phyloP scores from a whole-genome alignment of 306 rosid species.

The Myrica gale region DNA sequence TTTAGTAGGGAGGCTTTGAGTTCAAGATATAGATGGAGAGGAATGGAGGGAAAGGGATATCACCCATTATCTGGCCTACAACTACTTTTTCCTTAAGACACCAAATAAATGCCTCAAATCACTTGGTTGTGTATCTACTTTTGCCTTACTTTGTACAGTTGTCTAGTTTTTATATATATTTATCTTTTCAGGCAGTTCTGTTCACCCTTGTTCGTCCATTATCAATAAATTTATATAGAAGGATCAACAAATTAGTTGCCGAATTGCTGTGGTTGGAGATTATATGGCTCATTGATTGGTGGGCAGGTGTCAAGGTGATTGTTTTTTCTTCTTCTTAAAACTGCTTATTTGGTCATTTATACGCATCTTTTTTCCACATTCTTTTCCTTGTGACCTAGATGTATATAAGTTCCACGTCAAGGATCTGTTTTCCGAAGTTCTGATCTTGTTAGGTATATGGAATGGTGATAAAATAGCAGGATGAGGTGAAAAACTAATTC shows the following conservation, averaged over 20 bases:
- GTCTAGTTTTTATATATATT: not conserved
- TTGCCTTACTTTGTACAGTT: not conserved
- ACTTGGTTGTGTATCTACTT: not conserved
- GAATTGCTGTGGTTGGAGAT: slow-evolving; percentile 83
- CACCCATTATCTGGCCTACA: too few species aligned
- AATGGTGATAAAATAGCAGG: not conserved
- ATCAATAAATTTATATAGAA: slow-evolving; percentile 55
- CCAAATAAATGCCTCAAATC: not conserved
- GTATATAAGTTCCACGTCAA: not conserved
- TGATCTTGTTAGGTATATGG: not conserved
- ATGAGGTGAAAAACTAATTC: not conserved
- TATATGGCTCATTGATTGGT: slow-evolving; percentile 89
- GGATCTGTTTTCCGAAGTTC: not conserved
- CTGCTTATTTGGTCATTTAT: not conserved
- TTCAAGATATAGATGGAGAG: too few species aligned
- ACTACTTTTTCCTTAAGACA: too few species aligned
- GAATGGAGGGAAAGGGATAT: too few species aligned
- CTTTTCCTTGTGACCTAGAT: not conserved
- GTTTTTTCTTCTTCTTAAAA: slow-evolving; percentile 14
- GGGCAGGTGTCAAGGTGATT: slow-evolving; percentile 76
- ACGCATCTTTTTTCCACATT: slow-evolving; percentile 4
- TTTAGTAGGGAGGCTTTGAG: too few species aligned
- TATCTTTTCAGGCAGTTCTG: slow-evolving; percentile 44
- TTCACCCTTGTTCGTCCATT: slow-evolving; percentile 71
- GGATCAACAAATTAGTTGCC: slow-evolving; percentile 62